Conservation (phyloP, 2,329 filamentous ascomycete genomes). For the Ophiocordyceps australis region DNA sequence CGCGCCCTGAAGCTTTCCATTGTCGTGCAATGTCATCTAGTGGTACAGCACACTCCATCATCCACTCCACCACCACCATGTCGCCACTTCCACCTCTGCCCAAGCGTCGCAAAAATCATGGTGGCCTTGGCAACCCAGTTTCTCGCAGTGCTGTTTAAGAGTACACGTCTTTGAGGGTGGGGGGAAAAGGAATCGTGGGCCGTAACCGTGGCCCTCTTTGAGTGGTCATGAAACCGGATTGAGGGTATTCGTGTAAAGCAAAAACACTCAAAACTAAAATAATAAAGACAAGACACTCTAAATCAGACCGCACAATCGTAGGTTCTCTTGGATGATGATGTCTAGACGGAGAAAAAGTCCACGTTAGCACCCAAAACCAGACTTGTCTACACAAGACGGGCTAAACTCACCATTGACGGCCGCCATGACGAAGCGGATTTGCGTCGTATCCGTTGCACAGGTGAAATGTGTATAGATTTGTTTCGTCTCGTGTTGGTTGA, state of each 20-base stretch:
- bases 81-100: neutral
- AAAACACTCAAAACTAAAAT: constrained; percentile 6
- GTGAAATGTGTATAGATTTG: constrained; percentile 99
- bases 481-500: constrained; percentile 99
- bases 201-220: constrained; percentile 17
- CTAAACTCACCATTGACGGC: constrained; percentile 75
- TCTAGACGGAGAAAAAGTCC: constrained; percentile 43
- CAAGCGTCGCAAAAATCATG: neutral
- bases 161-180: constrained; percentile 14
- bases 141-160: constrained; percentile 10
- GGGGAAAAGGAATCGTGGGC: constrained; percentile 17
- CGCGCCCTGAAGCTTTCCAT: no score
- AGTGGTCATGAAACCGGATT: constrained; percentile 19
- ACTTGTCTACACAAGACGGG: neutral
- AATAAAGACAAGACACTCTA: constrained; percentile 31
- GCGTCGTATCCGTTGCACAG: constrained; percentile 94
- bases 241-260: constrained; percentile 21
- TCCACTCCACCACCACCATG: no score
- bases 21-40: constrained; percentile 1
- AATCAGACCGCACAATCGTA: constrained; percentile 91
- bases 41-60: no score
- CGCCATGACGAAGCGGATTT: constrained; percentile 99
- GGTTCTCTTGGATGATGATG: constrained; percentile 99
- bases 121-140: constrained; percentile 1
- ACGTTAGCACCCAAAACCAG: constrained; percentile 24